Percentiles rank a stretch among this genome's conserved stretches.
Evolutionary conservation across 2,329 filamentous ascomycete genomes (phyloP).

Genomic region (Byssoonygena ceratinophila): DNA sequence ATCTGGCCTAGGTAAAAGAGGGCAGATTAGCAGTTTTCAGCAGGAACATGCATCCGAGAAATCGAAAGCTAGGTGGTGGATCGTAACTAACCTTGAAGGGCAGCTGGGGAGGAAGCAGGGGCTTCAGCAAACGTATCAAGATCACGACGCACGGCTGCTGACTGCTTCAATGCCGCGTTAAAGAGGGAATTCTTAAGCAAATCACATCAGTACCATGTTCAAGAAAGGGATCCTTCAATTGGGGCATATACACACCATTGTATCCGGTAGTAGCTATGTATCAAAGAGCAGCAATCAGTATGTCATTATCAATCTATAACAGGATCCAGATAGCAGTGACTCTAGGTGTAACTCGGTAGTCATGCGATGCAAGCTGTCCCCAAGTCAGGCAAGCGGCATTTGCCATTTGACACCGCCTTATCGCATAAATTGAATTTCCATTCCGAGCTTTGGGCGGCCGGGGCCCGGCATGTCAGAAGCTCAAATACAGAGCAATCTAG

Average conservation of each 20-base stretch:
- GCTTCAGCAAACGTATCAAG: constrained; percentile 58
- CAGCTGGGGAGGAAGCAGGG: constrained; percentile 47
- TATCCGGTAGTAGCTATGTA: no score
- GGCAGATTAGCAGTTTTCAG: neutral
- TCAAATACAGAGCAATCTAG: no score
- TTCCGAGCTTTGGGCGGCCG: no score
- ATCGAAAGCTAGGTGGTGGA: neutral
- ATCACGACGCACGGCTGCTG: constrained; percentile 65
- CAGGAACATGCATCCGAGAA: neutral
- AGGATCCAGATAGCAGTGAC: no score
- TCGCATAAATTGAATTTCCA: neutral
- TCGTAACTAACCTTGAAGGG: constrained; percentile 45
- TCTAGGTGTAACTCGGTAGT: no score
- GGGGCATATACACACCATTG: neutral
- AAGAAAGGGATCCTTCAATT: neutral
- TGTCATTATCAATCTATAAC: neutral
- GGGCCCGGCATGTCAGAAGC: no score
- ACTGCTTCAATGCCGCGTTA: constrained; percentile 77
- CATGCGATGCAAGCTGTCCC: constrained; percentile 7
- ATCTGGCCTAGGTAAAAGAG: constrained; percentile 50
- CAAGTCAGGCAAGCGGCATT: neutral
- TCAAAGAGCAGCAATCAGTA: neutral
- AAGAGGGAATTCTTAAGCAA: constrained; percentile 61
- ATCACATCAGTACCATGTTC: neutral
- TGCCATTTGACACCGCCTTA: neutral